A percentile compares a stretch with the other conserved stretches of the same genome.
These are phyloP conservation scores for Pseudogymnoascus sp. DNA, from an alignment of 2,329 filamentous ascomycete species.

Conservation along the genomic window DNA sequence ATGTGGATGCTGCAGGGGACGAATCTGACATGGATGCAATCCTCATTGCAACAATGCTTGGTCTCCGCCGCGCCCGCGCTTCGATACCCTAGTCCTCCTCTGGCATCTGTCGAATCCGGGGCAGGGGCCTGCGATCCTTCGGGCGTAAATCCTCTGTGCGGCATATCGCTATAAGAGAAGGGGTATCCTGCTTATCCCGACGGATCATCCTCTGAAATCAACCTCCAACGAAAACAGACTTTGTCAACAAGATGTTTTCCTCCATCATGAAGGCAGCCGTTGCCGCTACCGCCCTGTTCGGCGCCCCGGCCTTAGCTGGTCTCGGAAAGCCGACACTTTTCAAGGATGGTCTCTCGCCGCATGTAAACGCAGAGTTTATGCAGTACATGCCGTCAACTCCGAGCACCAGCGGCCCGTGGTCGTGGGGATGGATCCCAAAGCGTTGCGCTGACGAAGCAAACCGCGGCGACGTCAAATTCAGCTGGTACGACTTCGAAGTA, in stretches of 20 bases:
- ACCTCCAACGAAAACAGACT: not conserved
- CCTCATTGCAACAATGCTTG: not conserved
- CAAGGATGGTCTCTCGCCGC: not conserved
- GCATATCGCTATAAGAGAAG: not conserved
- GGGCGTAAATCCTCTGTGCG: not conserved
- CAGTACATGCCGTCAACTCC: slow-evolving; percentile 3
- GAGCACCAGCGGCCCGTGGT: not conserved
- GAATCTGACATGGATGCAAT: not conserved
- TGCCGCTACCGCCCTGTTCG: not conserved
- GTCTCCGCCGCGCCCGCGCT: not conserved
- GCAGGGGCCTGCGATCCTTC: not conserved
- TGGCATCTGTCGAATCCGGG: not conserved
- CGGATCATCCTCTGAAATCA: not conserved
- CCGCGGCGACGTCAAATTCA: slow-evolving; percentile 6
- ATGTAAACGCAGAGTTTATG: not conserved
- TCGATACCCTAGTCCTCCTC: not conserved
- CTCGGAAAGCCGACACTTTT: slow-evolving; percentile 9
- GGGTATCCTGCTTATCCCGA: not conserved
- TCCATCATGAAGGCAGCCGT: not conserved
- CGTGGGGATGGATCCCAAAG: slow-evolving; percentile 5
- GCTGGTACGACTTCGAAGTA: slow-evolving; percentile 23
- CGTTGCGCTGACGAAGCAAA: slow-evolving; percentile 2
- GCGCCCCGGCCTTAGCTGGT: not conserved
- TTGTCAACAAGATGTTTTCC: slow-evolving; percentile 4
- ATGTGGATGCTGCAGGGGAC: not conserved